phyloP scores from a whole-genome alignment of 805 yeast species.

The Suhomyces prunicola region DNA sequence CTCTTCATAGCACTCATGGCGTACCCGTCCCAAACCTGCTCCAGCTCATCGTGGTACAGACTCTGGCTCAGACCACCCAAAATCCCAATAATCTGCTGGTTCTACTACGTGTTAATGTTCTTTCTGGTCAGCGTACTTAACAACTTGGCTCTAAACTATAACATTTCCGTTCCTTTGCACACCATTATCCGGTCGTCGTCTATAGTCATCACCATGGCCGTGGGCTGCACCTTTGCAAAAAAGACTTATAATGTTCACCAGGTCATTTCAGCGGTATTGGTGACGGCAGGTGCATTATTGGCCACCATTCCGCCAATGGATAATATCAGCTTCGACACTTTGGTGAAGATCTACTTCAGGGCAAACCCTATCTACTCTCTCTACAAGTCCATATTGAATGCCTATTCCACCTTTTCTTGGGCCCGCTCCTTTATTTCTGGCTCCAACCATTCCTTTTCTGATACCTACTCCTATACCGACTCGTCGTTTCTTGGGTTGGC shows the following conservation, averaged over 20 bases:
- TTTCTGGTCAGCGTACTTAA: conserved; percentile 51
- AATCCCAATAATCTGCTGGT: conserved; percentile 44
- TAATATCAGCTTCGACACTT: background rate
- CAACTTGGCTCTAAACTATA: conserved; percentile 55
- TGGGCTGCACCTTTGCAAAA: conserved; percentile 47
- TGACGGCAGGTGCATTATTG: conserved; percentile 55
- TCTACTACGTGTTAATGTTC: conserved; percentile 47
- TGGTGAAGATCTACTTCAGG: background rate
- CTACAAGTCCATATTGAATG: background rate
- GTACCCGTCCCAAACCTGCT: conserved; percentile 32
- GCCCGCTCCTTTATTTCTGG: too few species aligned
- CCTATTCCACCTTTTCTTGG: background rate
- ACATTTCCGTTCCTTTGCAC: conserved; percentile 64
- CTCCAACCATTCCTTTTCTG: background rate
- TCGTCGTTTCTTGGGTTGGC: conserved; percentile 29
- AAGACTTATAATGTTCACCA: conserved; percentile 47
- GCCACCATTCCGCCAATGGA: conserved; percentile 21
- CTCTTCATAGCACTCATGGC: conserved; percentile 44
- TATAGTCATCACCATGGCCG: conserved; percentile 55
- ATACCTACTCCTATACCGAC: background rate
- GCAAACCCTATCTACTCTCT: background rate
- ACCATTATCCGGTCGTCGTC: conserved; percentile 65
- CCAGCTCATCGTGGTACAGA: conserved; percentile 13
- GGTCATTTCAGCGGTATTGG: conserved; percentile 45
- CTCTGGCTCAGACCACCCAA: conserved; percentile 29